Percentiles rank a stretch among this genome's conserved stretches.
Evolutionary conservation across 768 basidiomycete species (phyloP).

Genomic region (Amyloporia xantha): DNA sequence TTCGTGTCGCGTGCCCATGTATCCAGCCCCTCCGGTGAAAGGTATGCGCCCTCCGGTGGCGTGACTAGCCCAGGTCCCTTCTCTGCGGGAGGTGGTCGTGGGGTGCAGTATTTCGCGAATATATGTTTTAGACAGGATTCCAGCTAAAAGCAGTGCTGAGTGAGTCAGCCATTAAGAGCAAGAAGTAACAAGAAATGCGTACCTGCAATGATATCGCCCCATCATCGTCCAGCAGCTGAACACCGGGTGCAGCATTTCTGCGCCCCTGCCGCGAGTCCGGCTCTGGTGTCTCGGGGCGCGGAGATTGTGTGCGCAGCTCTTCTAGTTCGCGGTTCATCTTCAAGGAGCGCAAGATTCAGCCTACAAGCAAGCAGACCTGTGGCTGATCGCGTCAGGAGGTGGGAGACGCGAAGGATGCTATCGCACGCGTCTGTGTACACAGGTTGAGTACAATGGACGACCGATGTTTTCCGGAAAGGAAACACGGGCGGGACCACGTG

Average conservation of each 20-base stretch:
- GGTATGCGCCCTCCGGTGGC: constrained; percentile 42
- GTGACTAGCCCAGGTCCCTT: constrained; percentile 11
- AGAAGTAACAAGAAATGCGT: constrained; percentile 8
- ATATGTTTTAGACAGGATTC: constrained; percentile 69
- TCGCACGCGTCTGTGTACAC: neutral
- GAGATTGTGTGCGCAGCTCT: constrained; percentile 30
- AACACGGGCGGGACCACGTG: neutral
- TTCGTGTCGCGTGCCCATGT: constrained; percentile 77
- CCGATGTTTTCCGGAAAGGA: neutral
- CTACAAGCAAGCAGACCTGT: neutral
- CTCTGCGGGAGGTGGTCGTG: constrained; percentile 23
- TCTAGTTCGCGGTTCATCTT: constrained; percentile 20
- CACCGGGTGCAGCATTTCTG: constrained; percentile 41
- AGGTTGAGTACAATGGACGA: neutral
- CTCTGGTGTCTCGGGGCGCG: constrained; percentile 56
- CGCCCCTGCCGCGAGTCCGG: constrained; percentile 54
- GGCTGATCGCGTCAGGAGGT: neutral
- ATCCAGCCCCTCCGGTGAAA: constrained; percentile 58
- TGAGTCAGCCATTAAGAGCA: neutral
- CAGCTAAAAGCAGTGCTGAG: constrained; percentile 33
- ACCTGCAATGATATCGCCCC: constrained; percentile 64
- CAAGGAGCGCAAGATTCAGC: neutral
- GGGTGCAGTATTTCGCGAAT: constrained; percentile 72
- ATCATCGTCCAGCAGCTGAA: constrained; percentile 63
- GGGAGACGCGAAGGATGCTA: neutral